phyloP scores from a whole-genome alignment of 148 eudicot genomes.

The Rheum nobile region DNA sequence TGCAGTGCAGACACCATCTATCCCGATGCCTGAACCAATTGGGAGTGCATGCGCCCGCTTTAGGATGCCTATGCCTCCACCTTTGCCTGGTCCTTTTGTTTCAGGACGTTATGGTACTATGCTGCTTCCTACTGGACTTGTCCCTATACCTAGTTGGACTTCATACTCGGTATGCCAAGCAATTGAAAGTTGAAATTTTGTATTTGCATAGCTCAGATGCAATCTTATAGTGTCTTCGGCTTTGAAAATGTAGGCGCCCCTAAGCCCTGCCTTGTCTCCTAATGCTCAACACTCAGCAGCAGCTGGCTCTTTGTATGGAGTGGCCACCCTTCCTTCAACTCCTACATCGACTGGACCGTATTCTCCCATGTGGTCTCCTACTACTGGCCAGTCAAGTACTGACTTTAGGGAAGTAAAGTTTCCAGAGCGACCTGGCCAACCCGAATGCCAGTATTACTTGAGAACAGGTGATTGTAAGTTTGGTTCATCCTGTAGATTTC shows the following conservation, averaged over 20 bases:
- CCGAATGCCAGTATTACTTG: conserved; percentile 83
- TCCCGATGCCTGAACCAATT: conserved; percentile 46
- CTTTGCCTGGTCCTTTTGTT: conserved; percentile 59
- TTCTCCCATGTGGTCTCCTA: conserved; percentile 29
- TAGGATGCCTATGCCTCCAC: conserved; percentile 59
- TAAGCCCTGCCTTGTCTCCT: conserved; percentile 61
- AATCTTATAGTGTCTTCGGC: neutral
- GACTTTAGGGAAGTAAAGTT: conserved; percentile 29
- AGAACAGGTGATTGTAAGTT: conserved; percentile 90
- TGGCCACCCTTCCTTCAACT: conserved; percentile 44
- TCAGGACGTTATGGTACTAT: conserved; percentile 70
- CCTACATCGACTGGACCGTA: conserved; percentile 48
- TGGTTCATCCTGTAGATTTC: conserved; percentile 83
- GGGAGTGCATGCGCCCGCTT: conserved; percentile 32
- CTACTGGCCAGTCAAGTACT: conserved; percentile 29
- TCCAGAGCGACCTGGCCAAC: conserved; percentile 84
- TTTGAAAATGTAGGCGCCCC: conserved; percentile 44
- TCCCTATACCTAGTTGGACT: conserved; percentile 71
- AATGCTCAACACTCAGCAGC: conserved; percentile 48
- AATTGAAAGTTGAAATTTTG: neutral
- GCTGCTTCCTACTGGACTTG: conserved; percentile 65
- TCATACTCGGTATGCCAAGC: conserved; percentile 59
- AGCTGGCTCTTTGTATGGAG: conserved; percentile 53
- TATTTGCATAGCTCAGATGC: neutral
- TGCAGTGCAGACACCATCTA: conserved; percentile 65